Conservation (phyloP, 495 filamentous ascomycete genomes). For the Neurospora sp. region DNA sequence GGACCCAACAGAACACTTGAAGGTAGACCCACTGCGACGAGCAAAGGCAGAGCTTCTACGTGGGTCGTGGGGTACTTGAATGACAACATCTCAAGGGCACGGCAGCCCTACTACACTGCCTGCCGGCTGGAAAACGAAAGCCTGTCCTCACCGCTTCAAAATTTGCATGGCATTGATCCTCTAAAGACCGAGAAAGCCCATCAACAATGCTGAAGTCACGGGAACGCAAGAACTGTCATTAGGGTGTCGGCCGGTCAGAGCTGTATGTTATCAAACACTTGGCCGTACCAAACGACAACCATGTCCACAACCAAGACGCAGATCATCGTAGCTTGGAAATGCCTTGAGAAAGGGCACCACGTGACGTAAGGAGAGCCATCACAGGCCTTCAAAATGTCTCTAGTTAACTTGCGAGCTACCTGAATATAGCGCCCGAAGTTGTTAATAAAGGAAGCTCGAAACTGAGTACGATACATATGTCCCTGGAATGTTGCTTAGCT, state of each 20-base stretch:
- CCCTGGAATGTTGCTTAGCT: no score
- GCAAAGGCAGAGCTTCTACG: neutral
- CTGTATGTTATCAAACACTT: no score
- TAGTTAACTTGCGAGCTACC: no score
- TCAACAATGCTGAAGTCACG: neutral
- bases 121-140: neutral
- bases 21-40: neutral
- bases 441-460: no score
- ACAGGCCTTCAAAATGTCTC: no score
- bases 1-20: neutral
- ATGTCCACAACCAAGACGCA: no score
- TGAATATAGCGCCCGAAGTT: no score
- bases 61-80: neutral
- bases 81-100: neutral
- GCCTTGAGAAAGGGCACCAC: no score
- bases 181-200: neutral
- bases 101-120: neutral
- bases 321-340: no score
- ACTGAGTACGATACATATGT: no score
- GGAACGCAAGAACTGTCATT: neutral
- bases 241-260: neutral
- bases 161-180: neutral
- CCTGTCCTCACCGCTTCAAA: neutral
- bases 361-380: no score
- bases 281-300: no score